Conservation (phyloP, 768 basidiomycete species). For the Pleurotus pulmonarius region DNA sequence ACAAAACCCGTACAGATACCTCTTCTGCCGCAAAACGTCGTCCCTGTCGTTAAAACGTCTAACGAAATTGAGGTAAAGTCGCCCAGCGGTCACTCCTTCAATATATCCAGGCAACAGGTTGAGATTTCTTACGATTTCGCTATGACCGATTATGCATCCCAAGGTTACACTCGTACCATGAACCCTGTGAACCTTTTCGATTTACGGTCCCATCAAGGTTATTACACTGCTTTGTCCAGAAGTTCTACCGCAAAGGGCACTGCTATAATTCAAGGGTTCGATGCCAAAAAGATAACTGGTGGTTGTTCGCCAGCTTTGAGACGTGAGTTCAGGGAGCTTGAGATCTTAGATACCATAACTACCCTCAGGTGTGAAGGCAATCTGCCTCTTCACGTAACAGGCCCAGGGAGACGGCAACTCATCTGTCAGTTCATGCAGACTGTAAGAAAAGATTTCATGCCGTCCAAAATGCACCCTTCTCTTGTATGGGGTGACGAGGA, state of each 20-base stretch:
- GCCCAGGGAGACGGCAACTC: no score
- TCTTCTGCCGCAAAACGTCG: slow-evolving; percentile 26
- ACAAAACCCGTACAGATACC: slow-evolving; percentile 19
- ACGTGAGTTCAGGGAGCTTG: slow-evolving; percentile 24
- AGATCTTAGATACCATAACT: slow-evolving; percentile 26
- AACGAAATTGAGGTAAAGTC: slow-evolving; percentile 10
- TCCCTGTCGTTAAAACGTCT: slow-evolving; percentile 18
- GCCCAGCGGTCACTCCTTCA: slow-evolving; percentile 15
- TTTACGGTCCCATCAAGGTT: slow-evolving; percentile 13
- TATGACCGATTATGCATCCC: slow-evolving; percentile 23
- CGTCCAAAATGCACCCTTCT: slow-evolving; percentile 8
- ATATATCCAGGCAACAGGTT: slow-evolving; percentile 18
- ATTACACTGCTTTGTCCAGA: slow-evolving; percentile 24
- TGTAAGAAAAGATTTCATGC: no score
- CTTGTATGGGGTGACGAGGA: slow-evolving; percentile 15
- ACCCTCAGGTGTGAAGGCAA: no score
- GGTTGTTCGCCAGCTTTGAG: slow-evolving; percentile 13
- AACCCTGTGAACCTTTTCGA: slow-evolving; percentile 23
- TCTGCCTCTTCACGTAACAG: no score
- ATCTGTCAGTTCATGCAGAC: no score
- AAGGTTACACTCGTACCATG: slow-evolving; percentile 17
- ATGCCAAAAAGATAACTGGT: slow-evolving; percentile 14
- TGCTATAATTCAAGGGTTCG: slow-evolving; percentile 22
- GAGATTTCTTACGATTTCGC: slow-evolving; percentile 23
- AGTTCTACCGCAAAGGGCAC: slow-evolving; percentile 21